A percentile compares a stretch with the other conserved stretches of the same genome.
Evolutionary conservation across 192 early-diverging fungal genomes (phyloP).

Genomic region (Gigaspora rosea): DNA sequence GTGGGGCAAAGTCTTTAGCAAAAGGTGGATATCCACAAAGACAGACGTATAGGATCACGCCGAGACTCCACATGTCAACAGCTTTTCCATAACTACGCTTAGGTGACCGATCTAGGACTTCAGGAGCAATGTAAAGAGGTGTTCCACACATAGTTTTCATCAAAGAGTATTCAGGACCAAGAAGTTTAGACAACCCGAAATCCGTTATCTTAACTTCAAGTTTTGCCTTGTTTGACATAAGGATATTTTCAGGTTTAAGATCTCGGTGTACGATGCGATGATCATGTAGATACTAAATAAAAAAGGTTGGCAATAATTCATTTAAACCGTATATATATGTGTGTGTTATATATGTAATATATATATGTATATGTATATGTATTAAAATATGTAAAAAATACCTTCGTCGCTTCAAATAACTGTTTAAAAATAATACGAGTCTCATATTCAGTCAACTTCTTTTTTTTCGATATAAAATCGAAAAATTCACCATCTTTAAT

Average conservation of each 20-base stretch:
- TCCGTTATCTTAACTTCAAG: slow-evolving; percentile 88
- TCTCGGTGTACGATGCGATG: slow-evolving; percentile 90
- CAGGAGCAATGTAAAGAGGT: slow-evolving; percentile 88
- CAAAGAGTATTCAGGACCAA: slow-evolving; percentile 54
- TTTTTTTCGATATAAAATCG: slow-evolving; percentile 80
- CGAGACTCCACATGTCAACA: slow-evolving; percentile 94
- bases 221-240: slow-evolving; percentile 51
- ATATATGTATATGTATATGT: no score
- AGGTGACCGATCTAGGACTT: slow-evolving; percentile 65
- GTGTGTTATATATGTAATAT: no score
- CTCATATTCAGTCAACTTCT: slow-evolving; percentile 75
- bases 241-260: slow-evolving; percentile 84
- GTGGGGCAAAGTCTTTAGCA: background rate
- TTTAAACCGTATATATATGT: no score
- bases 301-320: no score
- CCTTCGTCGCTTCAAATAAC: slow-evolving; percentile 72
- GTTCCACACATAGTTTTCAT: slow-evolving; percentile 88
- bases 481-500: slow-evolving; percentile 91
- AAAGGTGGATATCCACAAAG: slow-evolving; percentile 92
- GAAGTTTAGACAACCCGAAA: slow-evolving; percentile 85
- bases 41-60: slow-evolving; percentile 93
- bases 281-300: slow-evolving; percentile 70
- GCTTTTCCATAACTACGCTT: slow-evolving; percentile 67
- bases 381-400: no score
- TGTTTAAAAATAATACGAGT: slow-evolving; percentile 77